A percentile compares a stretch with the other conserved stretches of the same genome.
Evolutionary conservation across 23 red algal species (phyloP).

Genomic region (Gracilariopsis chorda): DNA sequence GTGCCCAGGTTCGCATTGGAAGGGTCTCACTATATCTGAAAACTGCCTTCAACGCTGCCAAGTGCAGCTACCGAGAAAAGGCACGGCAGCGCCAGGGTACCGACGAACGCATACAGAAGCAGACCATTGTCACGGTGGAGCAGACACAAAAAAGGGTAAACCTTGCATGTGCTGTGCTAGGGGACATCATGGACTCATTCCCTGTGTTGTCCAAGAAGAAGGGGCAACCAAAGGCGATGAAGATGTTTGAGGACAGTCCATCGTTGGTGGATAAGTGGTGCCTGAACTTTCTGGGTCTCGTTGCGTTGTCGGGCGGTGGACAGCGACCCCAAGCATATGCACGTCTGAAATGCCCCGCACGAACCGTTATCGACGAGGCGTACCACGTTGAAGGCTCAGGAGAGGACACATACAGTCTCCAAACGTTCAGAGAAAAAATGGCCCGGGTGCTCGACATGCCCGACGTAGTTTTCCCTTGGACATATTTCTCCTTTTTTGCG

Average conservation of each 20-base stretch:
- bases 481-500: background rate
- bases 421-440: constrained; percentile 4
- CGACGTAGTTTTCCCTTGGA: background rate
- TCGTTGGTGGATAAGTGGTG: constrained; percentile 8
- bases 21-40: background rate
- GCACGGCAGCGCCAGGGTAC: background rate
- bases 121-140: background rate
- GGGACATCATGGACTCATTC: background rate
- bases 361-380: background rate
- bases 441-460: background rate
- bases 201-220: background rate
- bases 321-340: constrained; percentile 22
- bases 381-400: background rate
- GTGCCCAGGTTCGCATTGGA: background rate
- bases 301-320: constrained; percentile 6
- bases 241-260: too few species aligned
- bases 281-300: background rate
- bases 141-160: background rate
- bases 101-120: background rate
- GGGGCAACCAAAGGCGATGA: background rate
- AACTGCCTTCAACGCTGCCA: background rate
- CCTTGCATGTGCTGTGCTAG: background rate
- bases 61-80: background rate
- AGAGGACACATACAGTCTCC: background rate
- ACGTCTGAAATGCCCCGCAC: background rate